Evolutionary conservation across 306 rosid species (phyloP), one percentile per base, ranked within the genome.

Genomic region (Cyamopsis tetragonoloba): DNA sequence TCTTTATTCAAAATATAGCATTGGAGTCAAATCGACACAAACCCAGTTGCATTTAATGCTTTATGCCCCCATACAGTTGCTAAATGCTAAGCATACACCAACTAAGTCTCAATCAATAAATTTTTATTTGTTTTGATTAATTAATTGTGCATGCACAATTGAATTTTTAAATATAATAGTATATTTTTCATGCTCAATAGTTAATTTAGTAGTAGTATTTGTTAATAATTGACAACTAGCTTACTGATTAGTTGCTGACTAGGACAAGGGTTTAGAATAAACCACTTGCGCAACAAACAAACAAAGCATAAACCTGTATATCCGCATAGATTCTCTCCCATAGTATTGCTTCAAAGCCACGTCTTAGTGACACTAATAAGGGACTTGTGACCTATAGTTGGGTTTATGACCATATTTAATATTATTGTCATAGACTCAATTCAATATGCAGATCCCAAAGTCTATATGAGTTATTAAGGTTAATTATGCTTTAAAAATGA

Each of bases 41-140:
- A 51, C 18, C 76, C 31, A 72, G 74, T 37, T 68, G 71, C 66
- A 63, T 77, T 46, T 68, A 73, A 70, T 77, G 38, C 66, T 8
- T n/a, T 19, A 46, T 18, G 7, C 34, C 47, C 18, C 7, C 30
- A 34, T 43, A 4, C 35, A 14, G 2, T 54, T 20, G 17, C 48
- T n/a, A n/a, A n/a, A n/a, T 59, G 41, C 42, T 37, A 31, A 30
- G 5, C 28, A 10, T 46, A 44, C 26, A 26, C 17, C 75, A 59
- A 32, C 19, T 71, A 13, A 31, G 64, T 7, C 23, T 26, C 13
- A 24, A 53, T 15, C 62, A 68, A 68, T 37, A 11, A 13, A 4
- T 50, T 35, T 49, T 31, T 3, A 10, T 18, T 37, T 14, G 13
- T 26, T 34, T n/a, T n/a, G n/a, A n/a, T n/a, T 50, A 51, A 67